Evolutionary conservation across 805 yeast genomes (phyloP).

Genomic region (Yamadazyma paraphyllophila): DNA sequence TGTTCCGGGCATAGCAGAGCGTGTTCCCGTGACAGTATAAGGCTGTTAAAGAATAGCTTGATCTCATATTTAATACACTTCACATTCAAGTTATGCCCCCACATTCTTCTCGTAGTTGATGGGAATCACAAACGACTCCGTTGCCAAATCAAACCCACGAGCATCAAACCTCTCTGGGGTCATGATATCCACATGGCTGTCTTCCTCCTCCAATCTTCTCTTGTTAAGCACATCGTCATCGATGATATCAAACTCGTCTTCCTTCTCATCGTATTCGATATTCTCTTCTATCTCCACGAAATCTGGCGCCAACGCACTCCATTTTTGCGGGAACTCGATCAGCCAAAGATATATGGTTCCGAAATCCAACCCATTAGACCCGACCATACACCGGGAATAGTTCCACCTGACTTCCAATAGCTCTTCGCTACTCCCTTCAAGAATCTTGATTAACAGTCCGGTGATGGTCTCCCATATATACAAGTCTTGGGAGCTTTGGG

Average conservation of each 20-base stretch:
- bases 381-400: constrained; percentile 65
- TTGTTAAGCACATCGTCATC: constrained; percentile 64
- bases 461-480: constrained; percentile 89
- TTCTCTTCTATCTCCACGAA: constrained; percentile 93
- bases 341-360: constrained; percentile 85
- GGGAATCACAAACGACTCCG: constrained; percentile 63
- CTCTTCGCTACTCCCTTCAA: constrained; percentile 90
- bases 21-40: no score
- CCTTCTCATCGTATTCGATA: constrained; percentile 80
- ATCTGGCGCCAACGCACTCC: constrained; percentile 97
- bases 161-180: constrained; percentile 66
- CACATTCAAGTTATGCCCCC: background rate
- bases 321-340: constrained; percentile 78
- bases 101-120: constrained; percentile 19
- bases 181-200: constrained; percentile 60
- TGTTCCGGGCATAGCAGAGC: no score
- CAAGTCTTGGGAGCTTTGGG: constrained; percentile 73
- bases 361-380: constrained; percentile 81
- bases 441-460: constrained; percentile 84
- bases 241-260: constrained; percentile 85
- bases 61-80: background rate
- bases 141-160: constrained; percentile 58
- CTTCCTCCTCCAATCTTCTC: constrained; percentile 62
- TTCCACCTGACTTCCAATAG: constrained; percentile 87
- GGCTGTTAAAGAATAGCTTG: no score